Base-by-base conservation (phyloP, 805 yeast genomes). In the Lipomyces yamadae region DNA sequence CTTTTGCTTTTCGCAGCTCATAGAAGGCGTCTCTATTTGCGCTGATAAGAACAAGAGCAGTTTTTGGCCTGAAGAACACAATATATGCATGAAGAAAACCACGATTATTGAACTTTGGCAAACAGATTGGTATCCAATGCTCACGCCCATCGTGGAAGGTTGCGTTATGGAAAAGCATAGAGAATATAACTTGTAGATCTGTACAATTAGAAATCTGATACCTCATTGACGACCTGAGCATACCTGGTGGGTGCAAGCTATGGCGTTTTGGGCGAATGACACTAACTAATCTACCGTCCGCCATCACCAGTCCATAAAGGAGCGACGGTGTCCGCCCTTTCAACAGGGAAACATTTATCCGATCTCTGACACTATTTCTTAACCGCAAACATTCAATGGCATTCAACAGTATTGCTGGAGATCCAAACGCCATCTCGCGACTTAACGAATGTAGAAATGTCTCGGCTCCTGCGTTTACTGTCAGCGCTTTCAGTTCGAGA, bases 71-170 rank as follows among this genome's bases (percentile, higher is more conserved):
- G 58, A 88, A 75, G 70, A 87, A 86, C 65, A 86, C 87, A 56
- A 92, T 89, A 73, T 89, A 91, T 11, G 92, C 87, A 74, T 95
- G 90, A 4, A 94, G 78, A 73, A 93, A 95, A 8, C 99, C 99
- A 70, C 87, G 87, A 1, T 91, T 80, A 74, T 95, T 94, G 80
- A 94, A 94, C 72, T 90, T 86, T 0, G 98, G 97, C 76, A 94
- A 82, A 77, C 99, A 94, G 0, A 94, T 82, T 0, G 99, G 99
- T 11, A 91, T 85, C 98, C 98, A 95, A 65, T 92, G 85, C 74
- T 93, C 97, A 71, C 90, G 74, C 30, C 79, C 80, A 39, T 80
- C 80, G 33, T 80, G 80, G 69, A 85, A 82, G 0, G 86, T 81
- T 57, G 80, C 78, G n/a, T 86, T 84, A 70, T 84, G 85, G 72